These are phyloP conservation scores for Asterophora parasitica DNA, from an alignment of 768 basidiomycete species.

Conservation along the genomic window DNA sequence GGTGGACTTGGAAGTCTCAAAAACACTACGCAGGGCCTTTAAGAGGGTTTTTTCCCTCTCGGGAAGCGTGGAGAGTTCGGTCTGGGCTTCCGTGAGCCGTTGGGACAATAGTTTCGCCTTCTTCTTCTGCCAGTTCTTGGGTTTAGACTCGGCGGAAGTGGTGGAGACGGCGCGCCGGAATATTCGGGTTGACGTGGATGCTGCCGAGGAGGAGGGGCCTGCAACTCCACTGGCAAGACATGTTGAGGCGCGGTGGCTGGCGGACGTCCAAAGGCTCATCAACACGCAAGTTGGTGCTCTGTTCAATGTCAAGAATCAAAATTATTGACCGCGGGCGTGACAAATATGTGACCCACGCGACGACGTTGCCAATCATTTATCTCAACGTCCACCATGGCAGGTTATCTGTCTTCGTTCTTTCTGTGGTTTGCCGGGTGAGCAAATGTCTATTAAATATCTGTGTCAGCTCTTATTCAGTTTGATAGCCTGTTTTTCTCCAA, in stretches of 20 bases:
- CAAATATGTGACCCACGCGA: neutral
- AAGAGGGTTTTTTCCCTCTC: no score
- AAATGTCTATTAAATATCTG: neutral
- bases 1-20: neutral
- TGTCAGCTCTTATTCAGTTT: neutral
- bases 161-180: neutral
- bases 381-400: slow-evolving; percentile 27
- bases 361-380: neutral
- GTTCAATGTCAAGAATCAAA: no score
- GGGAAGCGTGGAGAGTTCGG: no score
- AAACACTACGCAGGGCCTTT: neutral
- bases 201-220: neutral
- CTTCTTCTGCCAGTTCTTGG: neutral
- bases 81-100: no score
- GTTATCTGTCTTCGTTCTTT: slow-evolving; percentile 38
- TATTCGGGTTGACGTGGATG: neutral
- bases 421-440: slow-evolving; percentile 43
- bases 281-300: neutral
- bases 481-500: slow-evolving; percentile 81
- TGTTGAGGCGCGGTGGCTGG: neutral
- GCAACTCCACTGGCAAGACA: neutral
- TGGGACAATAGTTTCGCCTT: neutral
- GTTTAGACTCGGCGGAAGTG: neutral
- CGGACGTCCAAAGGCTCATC: slow-evolving; percentile 3
- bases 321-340: neutral